Evolutionary conservation across 2,329 filamentous ascomycete species (phyloP).

Genomic region (Elsinoe ampelina): DNA sequence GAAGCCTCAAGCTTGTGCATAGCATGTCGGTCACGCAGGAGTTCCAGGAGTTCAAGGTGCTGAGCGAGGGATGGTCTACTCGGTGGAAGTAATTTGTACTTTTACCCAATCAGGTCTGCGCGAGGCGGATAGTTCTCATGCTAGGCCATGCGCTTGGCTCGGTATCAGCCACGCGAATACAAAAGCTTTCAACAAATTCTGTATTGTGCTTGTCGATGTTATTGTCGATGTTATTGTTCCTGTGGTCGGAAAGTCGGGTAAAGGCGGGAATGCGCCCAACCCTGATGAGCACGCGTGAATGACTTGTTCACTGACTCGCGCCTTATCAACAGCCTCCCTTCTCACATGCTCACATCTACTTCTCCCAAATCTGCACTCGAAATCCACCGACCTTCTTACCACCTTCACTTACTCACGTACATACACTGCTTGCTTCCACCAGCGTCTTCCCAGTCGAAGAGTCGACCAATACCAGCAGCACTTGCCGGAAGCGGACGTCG

Average conservation of each 20-base stretch:
- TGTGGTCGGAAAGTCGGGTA: not conserved
- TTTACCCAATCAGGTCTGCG: not conserved
- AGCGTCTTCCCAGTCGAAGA: too few relatives aligned
- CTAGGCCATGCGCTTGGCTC: not conserved
- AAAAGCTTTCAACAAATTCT: conserved; percentile 1
- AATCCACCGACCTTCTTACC: not conserved
- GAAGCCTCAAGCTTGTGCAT: not conserved
- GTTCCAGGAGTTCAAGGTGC: not conserved
- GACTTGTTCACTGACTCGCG: conserved; percentile 1
- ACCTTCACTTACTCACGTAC: not conserved
- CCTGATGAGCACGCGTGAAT: conserved; percentile 10
- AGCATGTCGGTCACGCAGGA: conserved; percentile 1
- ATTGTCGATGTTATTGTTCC: not conserved
- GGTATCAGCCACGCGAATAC: not conserved
- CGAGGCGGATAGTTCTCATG: not conserved
- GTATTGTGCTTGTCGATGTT: not conserved
- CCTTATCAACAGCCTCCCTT: conserved; percentile 5
- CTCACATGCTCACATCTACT: not conserved
- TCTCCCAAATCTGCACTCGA: not conserved
- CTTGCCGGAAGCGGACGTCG: conserved; percentile 1
- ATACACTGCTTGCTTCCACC: not conserved
- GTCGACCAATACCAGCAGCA: not conserved
- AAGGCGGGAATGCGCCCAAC: not conserved
- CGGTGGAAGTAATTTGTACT: conserved; percentile 6
- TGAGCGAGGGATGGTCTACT: not conserved